phyloP scores from a whole-genome alignment of 2,329 filamentous ascomycete genomes.

The Venturia asperata region DNA sequence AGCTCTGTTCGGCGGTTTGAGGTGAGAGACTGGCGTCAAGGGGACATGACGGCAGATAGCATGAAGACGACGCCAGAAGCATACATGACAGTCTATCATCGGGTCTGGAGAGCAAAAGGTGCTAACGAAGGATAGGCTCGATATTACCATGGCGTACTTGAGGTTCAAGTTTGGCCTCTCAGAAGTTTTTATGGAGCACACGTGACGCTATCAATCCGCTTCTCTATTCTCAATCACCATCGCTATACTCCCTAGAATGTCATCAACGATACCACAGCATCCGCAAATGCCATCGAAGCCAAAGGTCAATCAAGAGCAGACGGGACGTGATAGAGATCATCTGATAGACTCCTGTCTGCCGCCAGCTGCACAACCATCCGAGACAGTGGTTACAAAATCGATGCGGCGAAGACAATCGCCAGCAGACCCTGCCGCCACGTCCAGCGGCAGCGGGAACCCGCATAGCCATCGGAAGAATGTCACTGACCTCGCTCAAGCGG shows the following conservation, averaged over 20 bases:
- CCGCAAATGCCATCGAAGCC: not conserved
- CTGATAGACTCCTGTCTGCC: not conserved
- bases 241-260: not conserved
- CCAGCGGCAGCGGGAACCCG: slow-evolving; percentile 6
- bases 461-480: slow-evolving; percentile 4
- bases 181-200: not conserved
- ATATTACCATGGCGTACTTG: not conserved
- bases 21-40: slow-evolving; percentile 18
- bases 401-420: slow-evolving; percentile 1
- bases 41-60: slow-evolving; percentile 32
- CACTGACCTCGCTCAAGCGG: not conserved
- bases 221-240: not conserved
- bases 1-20: slow-evolving; percentile 5
- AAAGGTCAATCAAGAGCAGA: not conserved
- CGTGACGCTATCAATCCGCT: not conserved
- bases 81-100: slow-evolving; percentile 42
- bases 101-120: slow-evolving; percentile 18
- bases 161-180: not conserved
- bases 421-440: slow-evolving; percentile 11
- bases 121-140: not conserved
- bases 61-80: slow-evolving; percentile 38
- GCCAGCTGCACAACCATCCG: not conserved
- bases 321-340: not conserved
- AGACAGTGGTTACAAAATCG: not conserved
- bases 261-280: not conserved